Evolutionary conservation across 2,329 filamentous ascomycete species (phyloP), one percentile per base, ranked within the genome.

Genomic region (Trichoderma aggressivum): DNA sequence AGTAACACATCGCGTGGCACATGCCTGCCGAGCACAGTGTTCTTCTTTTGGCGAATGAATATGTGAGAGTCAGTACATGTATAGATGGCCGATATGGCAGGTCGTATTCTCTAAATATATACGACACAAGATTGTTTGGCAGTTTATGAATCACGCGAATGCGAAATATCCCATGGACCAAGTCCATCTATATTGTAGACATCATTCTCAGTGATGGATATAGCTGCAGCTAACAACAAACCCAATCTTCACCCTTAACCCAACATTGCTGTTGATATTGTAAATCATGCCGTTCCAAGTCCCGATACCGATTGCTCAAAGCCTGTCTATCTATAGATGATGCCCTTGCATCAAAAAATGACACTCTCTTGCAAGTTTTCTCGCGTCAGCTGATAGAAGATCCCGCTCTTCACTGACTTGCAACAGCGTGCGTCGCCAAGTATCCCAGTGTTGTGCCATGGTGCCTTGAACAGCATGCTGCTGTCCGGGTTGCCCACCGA

Each of bases 391-490:
- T 1, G 53, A 26, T 6, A 47, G 1, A 3, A 30, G 47, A 34
- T 34, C 26, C 16, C 14, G 59, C 64, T 58, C 53, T 5, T 67
- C 64, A 14, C 64, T 67, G 8, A 67, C 18, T 26, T 59, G 53
- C 26, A 67, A 8, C 64, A 67, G 18, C 18, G 64, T 32, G 14
- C 55, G n/a, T 10, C 64, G 56, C 64, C 64, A 67, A 21, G 64
- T 47, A 12, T 67, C 55, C 64, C 64, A 67, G 4, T 59, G 64
- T 2, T 59, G 64, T 34, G 64, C 64, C 64, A 67, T 67, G 14
- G 55, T 67, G 34, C 53, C 64, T 36, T 59, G 10, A 11, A 67
- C 64, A 21, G 26, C 36, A 43, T 59, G 53, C 26, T 58, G 64
- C 53, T 67, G 55, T 6, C 64, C 64, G 14, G 64, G 64, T n/a